phyloP scores from a whole-genome alignment of 495 filamentous ascomycete genomes.

The Usnea hakonensis region DNA sequence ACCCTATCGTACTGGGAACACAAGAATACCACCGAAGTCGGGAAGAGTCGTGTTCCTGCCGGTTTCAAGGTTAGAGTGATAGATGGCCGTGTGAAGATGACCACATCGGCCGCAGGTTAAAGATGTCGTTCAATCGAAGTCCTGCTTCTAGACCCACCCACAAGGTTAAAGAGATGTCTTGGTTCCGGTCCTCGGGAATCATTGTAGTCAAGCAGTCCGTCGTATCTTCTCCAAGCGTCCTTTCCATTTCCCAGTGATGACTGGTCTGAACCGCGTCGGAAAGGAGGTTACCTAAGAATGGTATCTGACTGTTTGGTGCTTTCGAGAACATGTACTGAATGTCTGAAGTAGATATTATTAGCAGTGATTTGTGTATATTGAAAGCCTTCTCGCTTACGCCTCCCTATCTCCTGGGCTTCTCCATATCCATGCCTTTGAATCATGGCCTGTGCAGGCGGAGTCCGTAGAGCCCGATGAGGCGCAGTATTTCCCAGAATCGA shows the following conservation, averaged over 20 bases:
- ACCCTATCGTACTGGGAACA: slow-evolving; percentile 14
- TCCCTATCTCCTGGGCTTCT: not conserved
- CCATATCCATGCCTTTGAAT: too few species aligned
- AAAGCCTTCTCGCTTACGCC: slow-evolving; percentile 10
- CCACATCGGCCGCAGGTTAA: slow-evolving; percentile 7
- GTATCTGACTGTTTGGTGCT: slow-evolving; percentile 12
- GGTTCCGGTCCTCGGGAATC: slow-evolving; percentile 10
- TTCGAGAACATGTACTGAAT: slow-evolving; percentile 15
- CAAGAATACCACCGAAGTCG: slow-evolving; percentile 12
- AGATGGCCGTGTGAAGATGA: slow-evolving; percentile 16
- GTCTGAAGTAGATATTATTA: slow-evolving; percentile 12
- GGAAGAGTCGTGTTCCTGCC: slow-evolving; percentile 10
- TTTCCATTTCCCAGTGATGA: slow-evolving; percentile 11
- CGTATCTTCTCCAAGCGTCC: not conserved
- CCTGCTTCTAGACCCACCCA: slow-evolving; percentile 8
- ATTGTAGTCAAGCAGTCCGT: slow-evolving; percentile 11
- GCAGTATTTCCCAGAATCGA: too few species aligned
- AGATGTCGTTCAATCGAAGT: not conserved
- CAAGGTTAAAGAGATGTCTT: slow-evolving; percentile 16
- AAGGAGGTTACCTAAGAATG: slow-evolving; percentile 10
- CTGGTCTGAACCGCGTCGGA: slow-evolving; percentile 14
- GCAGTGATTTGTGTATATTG: not conserved
- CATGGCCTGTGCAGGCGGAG: too few species aligned
- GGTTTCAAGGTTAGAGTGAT: slow-evolving; percentile 16
- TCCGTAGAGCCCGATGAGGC: too few species aligned